Evolutionary conservation across 176 grass and related monocot genomes (phyloP).

Genomic region (Cenchrus fungigraminus): DNA sequence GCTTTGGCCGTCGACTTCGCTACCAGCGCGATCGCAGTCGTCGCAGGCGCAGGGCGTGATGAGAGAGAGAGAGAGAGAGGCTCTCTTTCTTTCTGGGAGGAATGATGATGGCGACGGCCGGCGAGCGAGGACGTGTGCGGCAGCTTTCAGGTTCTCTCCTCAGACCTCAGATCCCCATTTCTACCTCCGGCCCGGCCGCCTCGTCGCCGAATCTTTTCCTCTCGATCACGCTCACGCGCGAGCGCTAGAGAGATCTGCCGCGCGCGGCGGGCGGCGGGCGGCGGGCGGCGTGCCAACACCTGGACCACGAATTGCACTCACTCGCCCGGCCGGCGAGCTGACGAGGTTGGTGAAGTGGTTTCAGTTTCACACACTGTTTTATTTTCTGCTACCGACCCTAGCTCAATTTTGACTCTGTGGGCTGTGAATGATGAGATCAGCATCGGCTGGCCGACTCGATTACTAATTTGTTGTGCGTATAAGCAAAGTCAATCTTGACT

Average conservation of each 20-base stretch:
- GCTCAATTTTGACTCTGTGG: background rate
- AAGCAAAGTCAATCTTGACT: slow-evolving; percentile 38
- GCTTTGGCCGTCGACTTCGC: slow-evolving; percentile 38
- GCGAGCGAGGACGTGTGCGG: background rate
- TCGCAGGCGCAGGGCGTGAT: background rate
- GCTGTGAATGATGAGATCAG: slow-evolving; percentile 13
- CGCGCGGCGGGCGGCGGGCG: background rate
- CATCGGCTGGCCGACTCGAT: background rate
- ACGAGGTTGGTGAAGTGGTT: slow-evolving; percentile 5
- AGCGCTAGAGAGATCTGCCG: slow-evolving; percentile 38
- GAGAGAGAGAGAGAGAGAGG: background rate
- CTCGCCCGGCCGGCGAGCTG: background rate
- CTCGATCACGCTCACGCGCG: slow-evolving; percentile 16
- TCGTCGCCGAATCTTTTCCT: slow-evolving; percentile 13
- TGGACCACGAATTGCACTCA: slow-evolving; percentile 27
- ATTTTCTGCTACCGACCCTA: no score
- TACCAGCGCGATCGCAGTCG: background rate
- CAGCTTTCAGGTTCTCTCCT: background rate
- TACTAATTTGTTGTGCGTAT: background rate
- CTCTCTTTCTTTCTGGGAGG: background rate
- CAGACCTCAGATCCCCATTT: no score
- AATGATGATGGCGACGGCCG: slow-evolving; percentile 23
- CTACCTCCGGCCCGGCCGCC: no score
- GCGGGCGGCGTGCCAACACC: slow-evolving; percentile 31
- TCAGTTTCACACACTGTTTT: background rate